Percentiles rank a stretch among this genome's conserved stretches.
These are phyloP conservation scores for Durotheca rogersii DNA, from an alignment of 495 filamentous ascomycete genomes.

Conservation along the genomic window DNA sequence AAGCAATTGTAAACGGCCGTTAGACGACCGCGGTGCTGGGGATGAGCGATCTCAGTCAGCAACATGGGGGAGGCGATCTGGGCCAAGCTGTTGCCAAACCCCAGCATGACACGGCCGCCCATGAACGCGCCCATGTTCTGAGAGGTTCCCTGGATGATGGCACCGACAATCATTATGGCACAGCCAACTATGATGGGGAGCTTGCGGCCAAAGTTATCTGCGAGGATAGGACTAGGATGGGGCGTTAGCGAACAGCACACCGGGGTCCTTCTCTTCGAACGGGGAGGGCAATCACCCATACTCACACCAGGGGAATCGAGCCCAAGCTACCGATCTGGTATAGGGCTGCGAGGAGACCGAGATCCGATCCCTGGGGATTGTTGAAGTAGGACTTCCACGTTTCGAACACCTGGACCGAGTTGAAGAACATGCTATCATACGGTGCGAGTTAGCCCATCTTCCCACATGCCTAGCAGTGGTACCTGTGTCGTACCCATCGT, in stretches of 20 bases:
- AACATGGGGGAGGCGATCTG: constrained; percentile 64
- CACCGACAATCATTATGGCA: constrained; percentile 63
- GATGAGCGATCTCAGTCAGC: constrained; percentile 64
- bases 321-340: constrained; percentile 66
- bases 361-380: constrained; percentile 51
- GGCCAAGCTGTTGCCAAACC: constrained; percentile 59
- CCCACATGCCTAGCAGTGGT: background rate
- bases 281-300: background rate
- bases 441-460: constrained; percentile 14
- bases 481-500: constrained; percentile 55
- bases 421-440: constrained; percentile 53
- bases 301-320: constrained; percentile 65
- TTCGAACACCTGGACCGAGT: constrained; percentile 54
- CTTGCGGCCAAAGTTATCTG: constrained; percentile 63
- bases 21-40: constrained; percentile 65
- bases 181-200: constrained; percentile 62
- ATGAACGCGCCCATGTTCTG: constrained; percentile 48
- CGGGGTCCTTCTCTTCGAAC: background rate
- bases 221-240: constrained; percentile 54
- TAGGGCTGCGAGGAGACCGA: constrained; percentile 66
- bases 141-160: constrained; percentile 54
- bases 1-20: constrained; percentile 67
- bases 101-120: constrained; percentile 53
- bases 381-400: constrained; percentile 53
- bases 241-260: constrained; percentile 23